Conservation (phyloP, 2,329 filamentous ascomycete species). For the Paraconiothyrium sp. region DNA sequence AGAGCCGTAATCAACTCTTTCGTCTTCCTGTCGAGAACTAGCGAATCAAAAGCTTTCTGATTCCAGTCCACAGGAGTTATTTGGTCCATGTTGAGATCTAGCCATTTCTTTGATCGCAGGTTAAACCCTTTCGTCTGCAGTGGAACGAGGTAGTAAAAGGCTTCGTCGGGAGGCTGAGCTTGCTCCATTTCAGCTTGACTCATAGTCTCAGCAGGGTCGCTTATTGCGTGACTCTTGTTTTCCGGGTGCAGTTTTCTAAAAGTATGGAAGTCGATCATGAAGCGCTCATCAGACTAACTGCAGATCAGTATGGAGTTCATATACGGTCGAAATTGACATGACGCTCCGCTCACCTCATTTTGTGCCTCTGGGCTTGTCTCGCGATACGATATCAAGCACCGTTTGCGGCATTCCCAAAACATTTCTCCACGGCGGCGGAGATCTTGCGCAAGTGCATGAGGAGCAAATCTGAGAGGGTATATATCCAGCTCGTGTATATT, state of each 20-base stretch:
- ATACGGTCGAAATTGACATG: not conserved
- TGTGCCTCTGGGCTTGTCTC: slow-evolving; percentile 8
- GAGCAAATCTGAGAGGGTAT: slow-evolving; percentile 19
- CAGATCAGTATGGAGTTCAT: not conserved
- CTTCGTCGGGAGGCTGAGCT: slow-evolving; percentile 19
- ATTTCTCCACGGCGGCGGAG: slow-evolving; percentile 17
- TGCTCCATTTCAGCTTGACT: slow-evolving; percentile 12
- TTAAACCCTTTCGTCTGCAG: slow-evolving; percentile 22
- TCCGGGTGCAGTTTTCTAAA: slow-evolving; percentile 20
- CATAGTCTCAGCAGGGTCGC: slow-evolving; percentile 5
- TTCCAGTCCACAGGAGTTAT: slow-evolving; percentile 17
- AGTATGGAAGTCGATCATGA: slow-evolving; percentile 23
- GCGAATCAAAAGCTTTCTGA: slow-evolving; percentile 13
- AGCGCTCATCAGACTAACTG: slow-evolving; percentile 21
- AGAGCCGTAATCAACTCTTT: slow-evolving; percentile 61
- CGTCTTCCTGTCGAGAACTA: slow-evolving; percentile 61
- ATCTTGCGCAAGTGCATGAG: not conserved
- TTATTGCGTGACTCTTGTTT: slow-evolving; percentile 8
- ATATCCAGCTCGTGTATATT: slow-evolving; percentile 20
- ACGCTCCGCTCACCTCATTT: slow-evolving; percentile 8
- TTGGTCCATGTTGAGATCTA: slow-evolving; percentile 19
- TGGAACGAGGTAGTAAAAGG: slow-evolving; percentile 19
- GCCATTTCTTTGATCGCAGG: slow-evolving; percentile 23
- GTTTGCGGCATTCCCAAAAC: slow-evolving; percentile 23
- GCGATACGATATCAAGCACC: slow-evolving; percentile 21